phyloP scores from a whole-genome alignment of 805 yeast genomes.

The Wickerhamomyces ciferrii region DNA sequence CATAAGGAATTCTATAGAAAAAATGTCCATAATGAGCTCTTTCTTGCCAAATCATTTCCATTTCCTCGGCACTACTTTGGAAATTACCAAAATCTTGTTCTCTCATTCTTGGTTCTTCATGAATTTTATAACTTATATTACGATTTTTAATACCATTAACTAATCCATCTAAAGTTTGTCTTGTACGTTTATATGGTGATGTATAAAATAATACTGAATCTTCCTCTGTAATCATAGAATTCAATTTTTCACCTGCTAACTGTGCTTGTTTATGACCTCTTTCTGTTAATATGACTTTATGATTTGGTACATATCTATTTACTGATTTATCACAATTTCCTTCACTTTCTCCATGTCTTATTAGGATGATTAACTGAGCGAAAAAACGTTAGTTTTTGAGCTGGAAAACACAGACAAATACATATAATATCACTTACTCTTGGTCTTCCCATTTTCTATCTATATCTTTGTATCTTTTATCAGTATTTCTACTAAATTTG shows the following conservation, averaged over 20 bases:
- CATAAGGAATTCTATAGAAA: slow-evolving; percentile 86
- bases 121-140: slow-evolving; percentile 44
- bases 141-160: slow-evolving; percentile 45
- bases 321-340: slow-evolving; percentile 84
- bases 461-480: neutral
- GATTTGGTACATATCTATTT: slow-evolving; percentile 76
- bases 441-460: slow-evolving; percentile 7
- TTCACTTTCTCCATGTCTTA: slow-evolving; percentile 91
- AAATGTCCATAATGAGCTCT: slow-evolving; percentile 85
- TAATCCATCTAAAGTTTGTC: slow-evolving; percentile 77
- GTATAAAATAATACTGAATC: slow-evolving; percentile 73
- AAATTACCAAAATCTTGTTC: slow-evolving; percentile 96
- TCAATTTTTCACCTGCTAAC: slow-evolving; percentile 51
- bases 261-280: slow-evolving; percentile 63
- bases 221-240: slow-evolving; percentile 36
- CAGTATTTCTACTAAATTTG: neutral
- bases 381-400: slow-evolving; percentile 1
- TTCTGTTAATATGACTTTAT: slow-evolving; percentile 66
- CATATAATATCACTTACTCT: slow-evolving; percentile 15
- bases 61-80: slow-evolving; percentile 69
- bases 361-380: slow-evolving; percentile 55
- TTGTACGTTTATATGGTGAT: slow-evolving; percentile 79
- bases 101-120: slow-evolving; percentile 88
- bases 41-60: slow-evolving; percentile 80
- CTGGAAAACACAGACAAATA: neutral